phyloP scores from a whole-genome alignment of 164 flowering plant genomes.

The Aristolochia fimbriata region DNA sequence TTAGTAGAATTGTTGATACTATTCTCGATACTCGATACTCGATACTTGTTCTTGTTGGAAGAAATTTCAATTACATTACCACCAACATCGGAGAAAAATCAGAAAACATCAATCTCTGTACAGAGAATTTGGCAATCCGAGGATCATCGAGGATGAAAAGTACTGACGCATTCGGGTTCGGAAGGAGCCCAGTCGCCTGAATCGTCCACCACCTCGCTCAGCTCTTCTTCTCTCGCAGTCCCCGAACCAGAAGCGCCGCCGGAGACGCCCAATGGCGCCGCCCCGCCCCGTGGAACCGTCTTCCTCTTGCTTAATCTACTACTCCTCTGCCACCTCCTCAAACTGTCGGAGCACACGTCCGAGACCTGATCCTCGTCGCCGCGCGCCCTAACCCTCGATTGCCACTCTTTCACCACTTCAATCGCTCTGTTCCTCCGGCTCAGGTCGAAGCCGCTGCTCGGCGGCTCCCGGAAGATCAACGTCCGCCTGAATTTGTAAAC shows the following conservation, averaged over 20 bases:
- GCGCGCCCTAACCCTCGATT: neutral
- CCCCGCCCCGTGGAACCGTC: conserved; percentile 10
- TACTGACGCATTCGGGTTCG: neutral
- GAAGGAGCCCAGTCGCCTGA: neutral
- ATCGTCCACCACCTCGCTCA: neutral
- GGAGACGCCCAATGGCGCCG: neutral
- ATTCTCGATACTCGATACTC: too few relatives aligned
- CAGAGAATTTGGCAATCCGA: too few relatives aligned
- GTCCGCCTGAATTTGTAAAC: conserved; percentile 32
- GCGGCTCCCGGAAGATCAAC: conserved; percentile 24
- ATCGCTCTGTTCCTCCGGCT: conserved; percentile 1
- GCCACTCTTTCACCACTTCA: conserved; percentile 4
- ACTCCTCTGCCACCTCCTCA: conserved; percentile 36
- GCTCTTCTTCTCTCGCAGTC: neutral
- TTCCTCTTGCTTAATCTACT: conserved; percentile 36
- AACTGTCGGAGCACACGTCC: conserved; percentile 19
- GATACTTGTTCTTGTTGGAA: too few relatives aligned
- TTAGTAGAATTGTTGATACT: too few relatives aligned
- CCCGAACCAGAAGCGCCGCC: neutral
- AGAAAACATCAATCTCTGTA: too few relatives aligned
- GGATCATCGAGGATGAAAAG: too few relatives aligned
- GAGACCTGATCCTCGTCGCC: conserved; percentile 11
- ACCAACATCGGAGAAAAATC: too few relatives aligned
- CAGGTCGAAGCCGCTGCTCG: neutral
- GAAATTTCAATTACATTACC: too few relatives aligned